Base-by-base conservation (phyloP, 2,329 filamentous ascomycete genomes). In the Trichoderma sp. region DNA sequence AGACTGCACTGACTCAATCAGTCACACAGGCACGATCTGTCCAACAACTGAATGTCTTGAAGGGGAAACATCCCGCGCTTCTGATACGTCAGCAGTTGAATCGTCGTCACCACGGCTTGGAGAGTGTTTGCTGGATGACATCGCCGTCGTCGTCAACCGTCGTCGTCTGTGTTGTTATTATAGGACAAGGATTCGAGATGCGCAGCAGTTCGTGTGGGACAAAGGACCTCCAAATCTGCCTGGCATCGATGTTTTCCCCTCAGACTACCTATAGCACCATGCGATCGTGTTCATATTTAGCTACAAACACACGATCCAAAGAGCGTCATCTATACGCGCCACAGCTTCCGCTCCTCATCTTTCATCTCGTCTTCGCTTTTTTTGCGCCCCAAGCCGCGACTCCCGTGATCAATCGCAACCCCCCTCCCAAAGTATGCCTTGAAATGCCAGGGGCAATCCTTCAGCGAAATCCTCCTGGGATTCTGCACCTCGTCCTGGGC, bases 381-480 rank as follows among this genome's bases (percentile, higher is more conserved):
- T 12, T 39, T 54, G 17, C 28, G 26, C 17, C 59, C 50, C 50
- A 63, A 39, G 59, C 59, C 41, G 41, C 59, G 43, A 63, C 47
- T 54, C 59, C 50, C 59, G 50, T 63, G 59, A 63, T 45, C 59
- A 54, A 55, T 47, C 48, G 41, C 24, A 28, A 24, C 21, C 21
- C 21, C 21, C 15, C n/a, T 3, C 30, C 10, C 34, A 39, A 44
- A 63, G 50, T 63, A 63, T 63, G 59, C 59, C 59, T 63, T 63
- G 59, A n/a, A n/a, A 63, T 63, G 59, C 59, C 59, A 63, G 59
- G 59, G 59, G 59, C 14, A 63, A 63, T 63, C 59, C 59, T 63
- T 63, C 59, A n/a, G 19, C 26, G 59, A 63, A 28, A 9, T 63
- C 59, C 59, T 63, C 59, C 59, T 63, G 50, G 44, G n/a, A 45